Base-by-base conservation (phyloP, 2,329 filamentous ascomycete species). In the Elsinoe arachidis region DNA sequence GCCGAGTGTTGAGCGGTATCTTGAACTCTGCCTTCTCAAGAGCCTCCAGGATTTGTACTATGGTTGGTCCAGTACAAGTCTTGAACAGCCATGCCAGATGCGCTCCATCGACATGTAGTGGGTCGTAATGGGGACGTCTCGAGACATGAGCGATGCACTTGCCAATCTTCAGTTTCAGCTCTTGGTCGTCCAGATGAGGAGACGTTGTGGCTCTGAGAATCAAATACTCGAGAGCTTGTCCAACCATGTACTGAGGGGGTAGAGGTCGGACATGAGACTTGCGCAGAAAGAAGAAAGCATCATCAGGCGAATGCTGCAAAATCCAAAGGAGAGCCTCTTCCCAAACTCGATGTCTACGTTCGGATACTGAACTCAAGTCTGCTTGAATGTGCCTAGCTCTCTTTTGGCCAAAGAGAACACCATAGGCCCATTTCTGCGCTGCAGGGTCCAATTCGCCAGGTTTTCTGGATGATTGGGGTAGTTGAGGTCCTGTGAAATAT, bases 271-370 rank as follows among this genome's bases (percentile, higher is more conserved):
- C 56, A 39, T 72, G 65, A 2, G 73, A 75, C 5, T 70, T 69
- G 19, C 70, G 61, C 17, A 81, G 63, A 60, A 79, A 76, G 1
- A 70, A 65, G 33, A 75, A 60, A 10, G 72, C 65, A 30, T 66
- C 61, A 26, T 66, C 60, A 6, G 72, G 72, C 34, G 71, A 69
- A 60, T 77, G 64, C 35, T 71, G 63, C 26, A 80, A 61, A 17
- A 76, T 63, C 72, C 73, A 77, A 12, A 79, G 65, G 26, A 75
- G 72, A 26, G 77, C 61, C 17, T 70, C 67, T 43, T 71, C 66
- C 77, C 77, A 80, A 10, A 58, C 43, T 11, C 60, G 57, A 59
- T n/a, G 56, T 14, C n/a, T 26, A 10, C n/a, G 51, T 43, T 10
- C 57, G 21, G 21, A 53, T 9, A 19, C 7, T 30, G 19, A 46